phyloP scores from a whole-genome alignment of 2,329 filamentous ascomycete species.

The Neoarthrinium moseri region DNA sequence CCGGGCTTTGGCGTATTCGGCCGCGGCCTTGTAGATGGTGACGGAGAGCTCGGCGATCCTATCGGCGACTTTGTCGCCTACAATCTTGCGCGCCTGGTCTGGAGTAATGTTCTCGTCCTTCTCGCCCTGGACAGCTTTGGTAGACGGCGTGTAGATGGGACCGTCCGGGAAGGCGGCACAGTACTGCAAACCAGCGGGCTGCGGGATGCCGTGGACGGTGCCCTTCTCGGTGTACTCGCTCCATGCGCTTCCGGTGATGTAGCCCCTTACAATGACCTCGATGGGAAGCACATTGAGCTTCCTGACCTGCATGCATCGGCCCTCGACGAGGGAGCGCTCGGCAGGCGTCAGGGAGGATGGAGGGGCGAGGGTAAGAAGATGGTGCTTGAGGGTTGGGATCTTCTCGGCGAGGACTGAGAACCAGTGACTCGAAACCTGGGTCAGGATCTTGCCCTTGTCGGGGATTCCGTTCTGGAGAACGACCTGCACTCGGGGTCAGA shows the following conservation, averaged over 20 bases:
- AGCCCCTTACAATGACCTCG: conserved; percentile 70
- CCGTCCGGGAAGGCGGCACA: conserved; percentile 65
- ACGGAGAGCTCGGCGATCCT: conserved; percentile 66
- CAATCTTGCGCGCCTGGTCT: conserved; percentile 60
- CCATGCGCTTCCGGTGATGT: conserved; percentile 85
- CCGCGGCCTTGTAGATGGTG: conserved; percentile 60
- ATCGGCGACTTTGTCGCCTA: conserved; percentile 63
- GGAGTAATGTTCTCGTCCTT: conserved; percentile 86
- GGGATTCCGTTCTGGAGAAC: conserved; percentile 68
- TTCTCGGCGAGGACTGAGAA: conserved; percentile 45
- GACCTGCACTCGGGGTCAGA: no score
- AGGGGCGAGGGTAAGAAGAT: conserved; percentile 43
- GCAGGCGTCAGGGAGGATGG: conserved; percentile 30
- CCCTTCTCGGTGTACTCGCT: conserved; percentile 69
- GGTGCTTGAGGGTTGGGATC: conserved; percentile 48
- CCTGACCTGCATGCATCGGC: conserved; percentile 76
- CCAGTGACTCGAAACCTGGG: conserved; percentile 49
- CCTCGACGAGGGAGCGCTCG: conserved; percentile 53
- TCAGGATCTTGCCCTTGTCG: conserved; percentile 51
- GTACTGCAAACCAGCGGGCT: conserved; percentile 67
- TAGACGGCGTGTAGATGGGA: conserved; percentile 75
- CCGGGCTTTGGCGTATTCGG: conserved; percentile 60
- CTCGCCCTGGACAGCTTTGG: conserved; percentile 76
- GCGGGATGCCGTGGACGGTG: conserved; percentile 75
- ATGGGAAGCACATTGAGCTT: conserved; percentile 74